Base-by-base conservation (phyloP, 2,329 filamentous ascomycete genomes). In the Aspergillus aculeatus region DNA sequence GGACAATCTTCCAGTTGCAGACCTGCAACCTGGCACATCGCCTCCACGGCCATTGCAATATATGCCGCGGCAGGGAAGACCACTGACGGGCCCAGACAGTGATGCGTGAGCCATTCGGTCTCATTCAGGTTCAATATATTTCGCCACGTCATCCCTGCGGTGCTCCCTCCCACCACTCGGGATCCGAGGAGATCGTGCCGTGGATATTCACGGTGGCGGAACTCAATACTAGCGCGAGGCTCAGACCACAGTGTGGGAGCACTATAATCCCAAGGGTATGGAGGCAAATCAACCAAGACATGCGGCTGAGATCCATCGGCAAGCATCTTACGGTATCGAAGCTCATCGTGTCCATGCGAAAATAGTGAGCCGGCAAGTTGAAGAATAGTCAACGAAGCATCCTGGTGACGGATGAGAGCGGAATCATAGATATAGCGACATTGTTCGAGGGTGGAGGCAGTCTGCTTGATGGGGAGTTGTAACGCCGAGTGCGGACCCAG, bases 1-100 rank as follows among this genome's bases (percentile, higher is more conserved):
- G 50, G 50, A 41, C 50, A 41, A 1, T 41, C 32, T 44, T 53
- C 50, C 16, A 53, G 50, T 5, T 54, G 23, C 6, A 23, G n/a
- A 5, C 57, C 56, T 4, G 24, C 44, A 10, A 63, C 9, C 51
- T 68, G 64, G 4, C 24, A 31, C 2, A 62, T 47, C 1, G 71
- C 73, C 54, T 75, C 71, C 1, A 69, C 61, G 3, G 64, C 68
- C 62, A 73, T 71, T 5, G 57, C 52, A 12, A 75, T 50, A 41
- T 69, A 69, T 1, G 69, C 73, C 1, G 72, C 70, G 1, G 60
- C 68, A 2, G 74, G 73, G 26, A 69, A 74, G 0, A 75, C 47
- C 3, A 65, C 58, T 2, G 54, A 59, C 1, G 54, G 59, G 16
- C 64, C 60, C 5, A 75, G 58, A 10, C 52, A 57, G 54, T 75